Conservation (phyloP, 257 asterid species). For the Solanum chiquidenum region DNA sequence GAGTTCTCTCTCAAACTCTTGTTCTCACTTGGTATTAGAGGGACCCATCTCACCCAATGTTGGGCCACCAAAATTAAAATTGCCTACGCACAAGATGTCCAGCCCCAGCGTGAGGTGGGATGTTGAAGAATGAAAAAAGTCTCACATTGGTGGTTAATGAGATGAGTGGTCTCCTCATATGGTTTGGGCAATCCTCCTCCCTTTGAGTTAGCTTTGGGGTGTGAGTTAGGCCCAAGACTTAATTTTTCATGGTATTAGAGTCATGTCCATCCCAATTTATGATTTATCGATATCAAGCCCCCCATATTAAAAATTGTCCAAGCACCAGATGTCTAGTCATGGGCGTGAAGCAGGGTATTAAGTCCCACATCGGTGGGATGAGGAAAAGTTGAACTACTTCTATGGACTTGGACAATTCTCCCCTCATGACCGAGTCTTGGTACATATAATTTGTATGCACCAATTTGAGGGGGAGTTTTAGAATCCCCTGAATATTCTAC, state of each 20-base stretch:
- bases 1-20: background rate
- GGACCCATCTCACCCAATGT: background rate
- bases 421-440: background rate
- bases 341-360: background rate
- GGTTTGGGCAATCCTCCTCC: background rate
- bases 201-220: background rate
- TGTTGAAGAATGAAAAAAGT: background rate
- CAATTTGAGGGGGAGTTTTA: background rate
- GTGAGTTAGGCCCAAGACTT: background rate
- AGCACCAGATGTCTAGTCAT: background rate
- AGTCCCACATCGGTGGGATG: background rate
- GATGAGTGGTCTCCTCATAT: background rate
- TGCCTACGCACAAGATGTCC: background rate
- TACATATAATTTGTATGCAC: background rate
- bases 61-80: background rate
- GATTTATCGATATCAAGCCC: background rate
- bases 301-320: background rate
- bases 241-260: background rate
- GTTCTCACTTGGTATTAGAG: background rate
- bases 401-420: background rate
- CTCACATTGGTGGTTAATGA: background rate
- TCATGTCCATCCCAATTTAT: background rate
- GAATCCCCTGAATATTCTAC: background rate
- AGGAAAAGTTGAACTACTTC: background rate
- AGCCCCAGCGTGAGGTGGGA: background rate